Percentiles rank a stretch among this genome's conserved stretches.
Evolutionary conservation across 768 basidiomycete species (phyloP).

Genomic region (Pulveroboletus sp.): DNA sequence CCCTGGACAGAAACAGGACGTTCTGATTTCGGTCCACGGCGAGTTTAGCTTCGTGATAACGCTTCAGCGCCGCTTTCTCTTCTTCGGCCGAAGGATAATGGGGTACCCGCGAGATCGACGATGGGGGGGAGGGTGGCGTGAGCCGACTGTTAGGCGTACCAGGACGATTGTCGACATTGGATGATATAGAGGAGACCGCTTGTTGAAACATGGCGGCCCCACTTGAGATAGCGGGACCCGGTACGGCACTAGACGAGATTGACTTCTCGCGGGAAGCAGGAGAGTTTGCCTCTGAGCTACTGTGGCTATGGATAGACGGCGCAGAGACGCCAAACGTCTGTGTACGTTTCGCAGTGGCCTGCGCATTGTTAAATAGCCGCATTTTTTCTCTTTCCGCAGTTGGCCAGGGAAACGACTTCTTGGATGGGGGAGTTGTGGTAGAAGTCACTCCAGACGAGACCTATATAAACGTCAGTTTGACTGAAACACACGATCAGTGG

Average conservation of each 20-base stretch:
- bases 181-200: slow-evolving; percentile 40
- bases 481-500: not conserved
- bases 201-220: slow-evolving; percentile 43
- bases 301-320: slow-evolving; percentile 22
- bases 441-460: not conserved
- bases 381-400: slow-evolving; percentile 76
- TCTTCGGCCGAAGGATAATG: slow-evolving; percentile 62
- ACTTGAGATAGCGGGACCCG: slow-evolving; percentile 31
- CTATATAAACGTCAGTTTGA: slow-evolving; percentile 11
- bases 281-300: slow-evolving; percentile 27
- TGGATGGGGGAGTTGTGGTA: slow-evolving; percentile 5
- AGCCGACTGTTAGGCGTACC: slow-evolving; percentile 22
- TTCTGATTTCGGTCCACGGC: slow-evolving; percentile 63
- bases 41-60: slow-evolving; percentile 66
- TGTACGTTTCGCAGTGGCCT: slow-evolving; percentile 56
- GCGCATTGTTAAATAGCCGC: slow-evolving; percentile 63
- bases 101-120: slow-evolving; percentile 32
- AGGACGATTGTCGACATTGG: slow-evolving; percentile 11
- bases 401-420: slow-evolving; percentile 40
- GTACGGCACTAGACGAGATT: slow-evolving; percentile 6
- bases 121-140: slow-evolving; percentile 26
- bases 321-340: slow-evolving; percentile 40
- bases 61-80: slow-evolving; percentile 65
- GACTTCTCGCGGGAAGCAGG: slow-evolving; percentile 11
- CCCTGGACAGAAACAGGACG: slow-evolving; percentile 21